Evolutionary conservation across 1,284 basidiomycete genomes (phyloP), one percentile per base, ranked within the genome.

Genomic region (Cutaneotrichosporon curvatum): DNA sequence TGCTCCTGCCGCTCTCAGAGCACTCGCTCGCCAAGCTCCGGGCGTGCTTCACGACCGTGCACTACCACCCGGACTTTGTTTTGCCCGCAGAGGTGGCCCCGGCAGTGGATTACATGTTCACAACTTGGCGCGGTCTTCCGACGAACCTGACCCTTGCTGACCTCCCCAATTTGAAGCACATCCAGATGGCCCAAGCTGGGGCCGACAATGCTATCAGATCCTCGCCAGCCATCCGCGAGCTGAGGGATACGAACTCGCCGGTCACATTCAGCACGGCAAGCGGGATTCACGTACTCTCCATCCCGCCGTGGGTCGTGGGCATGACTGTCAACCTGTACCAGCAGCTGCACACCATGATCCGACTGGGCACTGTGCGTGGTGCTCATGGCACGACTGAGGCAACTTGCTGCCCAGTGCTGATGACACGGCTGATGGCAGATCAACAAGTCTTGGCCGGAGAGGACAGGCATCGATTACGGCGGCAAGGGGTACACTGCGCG

Each of bases 201-300:
- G 56, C 55, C 4, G 66, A 68, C 39, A 53, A 46, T 16, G 55
- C 58, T 10, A 40, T 63, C 22, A 36, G 40, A 2, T 39, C 42
- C 28, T 47, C 36, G 4, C 18, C 43, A 4, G 50, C 51, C 4
- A 48, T 62, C 21, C 43, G 50, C 32, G 49, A 56, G 14, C 43
- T 54, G 38, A 43, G 28, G 31, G 41, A 9, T 39, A 19, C 2
- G 15, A 39, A 18, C 43, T 42, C 40, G 4, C 45, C 43, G 18
- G 49, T 68, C 9, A 62, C 57, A 4, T 47, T 70, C n/a, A 47
- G 53, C 12, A 65, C 61, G 7, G 66, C 67, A 11, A 57, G 55
- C 36, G 70, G 68, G 6, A 65, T 62, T 7, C 68, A 72, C 48
- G 68, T 67, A 3, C 42, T 67, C 11, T 57, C 50, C 37, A 70